These are phyloP conservation scores for Groenewaldozyma salmanticensis DNA, from an alignment of 805 yeast species.

Conservation along the genomic window DNA sequence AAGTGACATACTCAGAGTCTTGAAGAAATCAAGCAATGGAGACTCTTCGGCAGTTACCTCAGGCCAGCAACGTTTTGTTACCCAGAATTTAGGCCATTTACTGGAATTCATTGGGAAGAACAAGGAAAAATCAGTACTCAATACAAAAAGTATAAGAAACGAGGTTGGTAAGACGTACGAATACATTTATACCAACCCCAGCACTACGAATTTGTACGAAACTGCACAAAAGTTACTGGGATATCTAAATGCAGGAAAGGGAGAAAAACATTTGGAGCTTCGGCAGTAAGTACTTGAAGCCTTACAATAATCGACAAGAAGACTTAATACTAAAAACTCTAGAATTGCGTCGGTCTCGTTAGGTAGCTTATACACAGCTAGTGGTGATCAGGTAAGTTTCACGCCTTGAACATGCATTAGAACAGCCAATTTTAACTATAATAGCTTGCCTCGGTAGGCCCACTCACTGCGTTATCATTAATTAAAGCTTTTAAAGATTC, in stretches of 20 bases:
- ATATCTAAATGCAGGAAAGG: conserved; percentile 16
- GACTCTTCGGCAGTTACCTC: conserved; percentile 2
- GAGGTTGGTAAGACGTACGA: conserved; percentile 11
- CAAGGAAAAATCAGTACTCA: conserved; percentile 7
- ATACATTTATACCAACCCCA: conserved; percentile 4
- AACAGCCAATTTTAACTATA: too few species aligned
- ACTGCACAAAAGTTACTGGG: conserved; percentile 18
- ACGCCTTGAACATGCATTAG: not conserved
- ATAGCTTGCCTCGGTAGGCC: conserved; percentile 25
- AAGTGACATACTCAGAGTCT: conserved; percentile 4
- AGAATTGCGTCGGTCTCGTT: conserved; percentile 19
- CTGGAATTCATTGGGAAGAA: conserved; percentile 11
- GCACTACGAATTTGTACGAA: conserved; percentile 18
- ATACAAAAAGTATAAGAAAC: conserved; percentile 12
- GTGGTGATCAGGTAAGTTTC: conserved; percentile 22
- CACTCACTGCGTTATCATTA: conserved; percentile 22
- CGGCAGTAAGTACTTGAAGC: conserved; percentile 22
- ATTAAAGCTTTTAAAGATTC: conserved; percentile 20
- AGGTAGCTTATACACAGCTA: conserved; percentile 20
- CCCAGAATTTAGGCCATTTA: conserved; percentile 6
- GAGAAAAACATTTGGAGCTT: conserved; percentile 21
- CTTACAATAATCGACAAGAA: not conserved
- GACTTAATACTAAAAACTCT: not conserved
- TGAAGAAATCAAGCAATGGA: conserved; percentile 1
- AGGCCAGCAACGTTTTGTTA: conserved; percentile 12